Percentiles rank a stretch among this genome's conserved stretches.
Evolutionary conservation across 306 rosid species (phyloP).

Genomic region (Cicer bijugum): DNA sequence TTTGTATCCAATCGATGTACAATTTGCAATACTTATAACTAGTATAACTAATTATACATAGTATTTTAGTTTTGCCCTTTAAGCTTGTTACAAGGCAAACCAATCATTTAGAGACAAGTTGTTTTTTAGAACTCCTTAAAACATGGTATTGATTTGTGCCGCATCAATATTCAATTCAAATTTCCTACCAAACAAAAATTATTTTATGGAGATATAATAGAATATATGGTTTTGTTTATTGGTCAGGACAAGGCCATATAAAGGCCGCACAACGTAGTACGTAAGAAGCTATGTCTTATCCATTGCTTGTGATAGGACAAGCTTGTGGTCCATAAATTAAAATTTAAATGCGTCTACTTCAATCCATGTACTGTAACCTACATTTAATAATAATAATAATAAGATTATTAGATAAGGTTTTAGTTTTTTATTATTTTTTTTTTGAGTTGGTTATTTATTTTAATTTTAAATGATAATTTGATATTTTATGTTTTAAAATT

Average conservation of each 20-base stretch:
- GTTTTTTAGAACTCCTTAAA: not conserved
- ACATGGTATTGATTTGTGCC: not conserved
- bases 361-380: not conserved
- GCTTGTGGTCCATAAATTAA: constrained; percentile 6
- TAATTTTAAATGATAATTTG: too few relatives aligned
- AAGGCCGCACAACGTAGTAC: not conserved
- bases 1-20: too few relatives aligned
- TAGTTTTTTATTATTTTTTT: too few relatives aligned
- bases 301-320: constrained; percentile 21
- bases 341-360: not conserved
- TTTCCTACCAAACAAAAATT: not conserved
- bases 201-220: not conserved
- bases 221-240: constrained; percentile 16
- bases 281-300: constrained; percentile 37
- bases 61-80: constrained; percentile 20
- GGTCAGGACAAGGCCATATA: not conserved
- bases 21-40: too few relatives aligned
- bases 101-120: not conserved
- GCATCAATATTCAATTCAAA: not conserved
- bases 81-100: constrained; percentile 1
- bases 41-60: not conserved
- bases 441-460: too few relatives aligned
- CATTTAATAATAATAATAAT: too few relatives aligned
- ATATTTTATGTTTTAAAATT: too few relatives aligned
- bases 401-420: too few relatives aligned